Percentiles rank a stretch among this genome's conserved stretches.
Evolutionary conservation across 2,329 filamentous ascomycete genomes (phyloP).

Genomic region (Neopestalotiopsis clavispora): DNA sequence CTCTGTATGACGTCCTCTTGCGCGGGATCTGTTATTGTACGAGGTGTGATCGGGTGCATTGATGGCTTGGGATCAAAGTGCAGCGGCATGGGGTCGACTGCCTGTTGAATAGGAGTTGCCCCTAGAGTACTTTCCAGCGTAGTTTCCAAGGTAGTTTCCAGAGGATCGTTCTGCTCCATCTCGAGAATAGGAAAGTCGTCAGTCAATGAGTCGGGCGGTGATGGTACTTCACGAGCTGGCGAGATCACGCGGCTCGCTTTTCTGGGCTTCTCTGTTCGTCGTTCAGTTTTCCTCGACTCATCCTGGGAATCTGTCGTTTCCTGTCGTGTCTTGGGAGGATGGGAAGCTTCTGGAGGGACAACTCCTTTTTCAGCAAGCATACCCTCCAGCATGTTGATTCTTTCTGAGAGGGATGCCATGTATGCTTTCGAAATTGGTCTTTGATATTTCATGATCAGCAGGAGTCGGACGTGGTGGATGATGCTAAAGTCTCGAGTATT

Average conservation of each 20-base stretch:
- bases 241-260: slow-evolving; percentile 19
- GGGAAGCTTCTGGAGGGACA: slow-evolving; percentile 52
- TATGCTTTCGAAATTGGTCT: slow-evolving; percentile 64
- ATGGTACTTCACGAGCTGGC: slow-evolving; percentile 29
- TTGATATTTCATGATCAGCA: slow-evolving; percentile 17
- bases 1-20: slow-evolving; percentile 54
- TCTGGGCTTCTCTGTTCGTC: background rate
- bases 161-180: slow-evolving; percentile 15
- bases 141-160: too few relatives aligned
- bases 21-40: slow-evolving; percentile 41
- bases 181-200: slow-evolving; percentile 37
- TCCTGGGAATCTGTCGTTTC: slow-evolving; percentile 27
- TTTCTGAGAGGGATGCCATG: slow-evolving; percentile 60
- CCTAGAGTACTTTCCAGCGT: background rate
- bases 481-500: background rate
- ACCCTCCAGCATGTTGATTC: slow-evolving; percentile 55
- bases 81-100: background rate
- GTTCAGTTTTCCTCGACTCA: slow-evolving; percentile 5
- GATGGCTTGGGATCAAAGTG: slow-evolving; percentile 24
- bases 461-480: background rate
- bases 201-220: slow-evolving; percentile 37
- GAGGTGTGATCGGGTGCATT: slow-evolving; percentile 39
- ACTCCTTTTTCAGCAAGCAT: slow-evolving; percentile 56
- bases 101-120: background rate
- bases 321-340: slow-evolving; percentile 57